A percentile compares a stretch with the other conserved stretches of the same genome.
These are phyloP conservation scores for Theileria orientalis DNA, from an alignment of 169 alveolate genomes.

Conservation along the genomic window DNA sequence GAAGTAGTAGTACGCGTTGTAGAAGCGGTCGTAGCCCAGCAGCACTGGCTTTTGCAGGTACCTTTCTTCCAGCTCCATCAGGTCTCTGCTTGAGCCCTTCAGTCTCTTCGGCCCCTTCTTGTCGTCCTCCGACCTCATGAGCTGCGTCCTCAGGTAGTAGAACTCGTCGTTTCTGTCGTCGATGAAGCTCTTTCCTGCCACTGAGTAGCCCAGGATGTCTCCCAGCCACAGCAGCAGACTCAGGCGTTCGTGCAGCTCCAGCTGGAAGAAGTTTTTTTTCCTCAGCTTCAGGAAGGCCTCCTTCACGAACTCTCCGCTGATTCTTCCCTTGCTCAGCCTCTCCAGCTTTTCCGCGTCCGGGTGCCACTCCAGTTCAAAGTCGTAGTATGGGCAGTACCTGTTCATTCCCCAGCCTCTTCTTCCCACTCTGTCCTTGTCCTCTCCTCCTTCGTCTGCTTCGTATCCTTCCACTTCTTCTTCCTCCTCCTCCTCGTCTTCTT, in stretches of 20 bases:
- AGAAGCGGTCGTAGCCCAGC: slow-evolving; percentile 54
- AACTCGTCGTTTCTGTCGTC: slow-evolving; percentile 51
- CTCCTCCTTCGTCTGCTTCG: slow-evolving; percentile 30
- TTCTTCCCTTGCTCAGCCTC: slow-evolving; percentile 27
- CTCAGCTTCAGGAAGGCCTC: slow-evolving; percentile 25
- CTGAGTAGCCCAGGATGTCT: slow-evolving; percentile 15
- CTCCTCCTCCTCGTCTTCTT: slow-evolving; percentile 15
- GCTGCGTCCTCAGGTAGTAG: slow-evolving; percentile 8
- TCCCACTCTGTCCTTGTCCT: neutral
- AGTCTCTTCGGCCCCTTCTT: slow-evolving; percentile 23
- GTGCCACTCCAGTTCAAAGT: slow-evolving; percentile 49
- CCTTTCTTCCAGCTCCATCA: slow-evolving; percentile 53
- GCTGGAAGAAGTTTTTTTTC: slow-evolving; percentile 15
- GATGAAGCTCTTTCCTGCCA: slow-evolving; percentile 19
- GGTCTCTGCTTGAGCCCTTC: slow-evolving; percentile 31
- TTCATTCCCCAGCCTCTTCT: slow-evolving; percentile 52
- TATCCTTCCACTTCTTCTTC: slow-evolving; percentile 18
- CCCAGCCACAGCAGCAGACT: slow-evolving; percentile 37
- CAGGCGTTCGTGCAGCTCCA: slow-evolving; percentile 35
- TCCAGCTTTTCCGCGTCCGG: slow-evolving; percentile 30
- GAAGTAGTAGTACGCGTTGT: slow-evolving; percentile 53
- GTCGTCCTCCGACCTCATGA: slow-evolving; percentile 27
- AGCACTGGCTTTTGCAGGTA: slow-evolving; percentile 35
- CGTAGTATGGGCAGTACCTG: slow-evolving; percentile 51
- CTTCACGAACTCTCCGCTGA: slow-evolving; percentile 21